phyloP scores from a whole-genome alignment of 208 protist genomes.

The Acanthamoeba royreba region DNA sequence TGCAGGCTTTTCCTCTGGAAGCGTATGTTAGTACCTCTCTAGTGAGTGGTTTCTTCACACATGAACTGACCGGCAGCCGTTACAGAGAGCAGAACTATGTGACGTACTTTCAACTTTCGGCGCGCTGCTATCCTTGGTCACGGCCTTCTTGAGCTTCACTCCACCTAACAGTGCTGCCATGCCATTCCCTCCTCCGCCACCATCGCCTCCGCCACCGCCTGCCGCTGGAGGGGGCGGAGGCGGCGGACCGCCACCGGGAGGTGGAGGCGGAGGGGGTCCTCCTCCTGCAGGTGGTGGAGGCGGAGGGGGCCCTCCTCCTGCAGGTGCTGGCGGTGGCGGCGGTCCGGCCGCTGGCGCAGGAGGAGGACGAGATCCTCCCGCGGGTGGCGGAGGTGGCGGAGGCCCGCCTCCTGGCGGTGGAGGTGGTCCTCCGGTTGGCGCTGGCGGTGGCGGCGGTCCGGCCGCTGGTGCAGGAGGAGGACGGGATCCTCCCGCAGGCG shows the following conservation, averaged over 20 bases:
- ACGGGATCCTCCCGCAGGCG: neutral
- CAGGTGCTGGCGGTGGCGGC: neutral
- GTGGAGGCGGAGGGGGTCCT: neutral
- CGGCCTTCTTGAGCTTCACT: neutral
- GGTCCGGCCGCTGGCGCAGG: neutral
- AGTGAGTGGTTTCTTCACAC: no score
- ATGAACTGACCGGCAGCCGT: neutral
- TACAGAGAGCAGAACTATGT: neutral
- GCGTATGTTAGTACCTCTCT: no score
- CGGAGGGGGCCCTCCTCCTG: neutral
- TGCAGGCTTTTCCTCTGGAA: neutral
- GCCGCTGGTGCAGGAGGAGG: neutral
- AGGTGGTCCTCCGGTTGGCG: neutral
- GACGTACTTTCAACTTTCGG: neutral
- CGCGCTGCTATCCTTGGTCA: neutral
- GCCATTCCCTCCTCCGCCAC: neutral
- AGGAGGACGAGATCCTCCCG: neutral
- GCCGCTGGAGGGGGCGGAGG: neutral
- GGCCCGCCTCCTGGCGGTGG: no score
- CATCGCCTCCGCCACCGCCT: neutral
- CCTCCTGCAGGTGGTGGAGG: neutral
- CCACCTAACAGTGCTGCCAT: neutral
- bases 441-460: neutral
- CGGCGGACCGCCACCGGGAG: no score
- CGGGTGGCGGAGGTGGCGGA: neutral